Evolutionary conservation across 805 yeast species (phyloP), one percentile per base, ranked within the genome.

Genomic region (Pichia thaimueangensis): DNA sequence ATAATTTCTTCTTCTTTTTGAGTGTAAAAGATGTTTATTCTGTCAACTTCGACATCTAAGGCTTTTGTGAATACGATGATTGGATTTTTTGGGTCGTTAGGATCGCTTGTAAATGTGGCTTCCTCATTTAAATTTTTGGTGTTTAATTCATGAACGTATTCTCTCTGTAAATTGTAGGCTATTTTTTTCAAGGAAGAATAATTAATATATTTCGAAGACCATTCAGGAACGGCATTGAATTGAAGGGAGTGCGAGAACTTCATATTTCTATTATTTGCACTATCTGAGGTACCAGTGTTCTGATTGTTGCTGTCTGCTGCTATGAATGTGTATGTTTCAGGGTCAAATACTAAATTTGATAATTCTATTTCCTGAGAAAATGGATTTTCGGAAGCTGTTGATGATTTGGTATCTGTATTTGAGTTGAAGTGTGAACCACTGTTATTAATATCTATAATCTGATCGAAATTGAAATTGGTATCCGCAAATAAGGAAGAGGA

Each of bases 151-250:
- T 62, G 47, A 6, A 58, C 59, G 36, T 59, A 47, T 29, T 84
- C 87, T 55, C 89, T 72, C 57, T 93, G 97, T 36, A 91, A 69
- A 15, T 80, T 70, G 61, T 89, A 91, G 23, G 89, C 84, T 32
- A 85, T 72, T 65, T 86, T 86, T 62, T 93, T 91, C 45, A 93
- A 69, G 30, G 85, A 80, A 1, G 95, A 84, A 63, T 91, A 91
- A 42, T 94, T 89, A 43, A 91, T 81, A 63, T 91, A 91, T 59
- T 85, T 79, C 22, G 95, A 80, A 11, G 95, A 78, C 98, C 98
- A 91, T 62, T 93, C 97, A 2, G 98, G 97, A 5, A 93, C 97
- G 20, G 97, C 96, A 63, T 91, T 91, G 65, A 91, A 89, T 71
- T 91, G 96, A 50, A 91, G 68, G 6, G 96, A 86, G 59, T 89